Evolutionary conservation across 257 asterid species (phyloP), one percentile per base, ranked within the genome.

Genomic region (Solanum corneliomulleri): DNA sequence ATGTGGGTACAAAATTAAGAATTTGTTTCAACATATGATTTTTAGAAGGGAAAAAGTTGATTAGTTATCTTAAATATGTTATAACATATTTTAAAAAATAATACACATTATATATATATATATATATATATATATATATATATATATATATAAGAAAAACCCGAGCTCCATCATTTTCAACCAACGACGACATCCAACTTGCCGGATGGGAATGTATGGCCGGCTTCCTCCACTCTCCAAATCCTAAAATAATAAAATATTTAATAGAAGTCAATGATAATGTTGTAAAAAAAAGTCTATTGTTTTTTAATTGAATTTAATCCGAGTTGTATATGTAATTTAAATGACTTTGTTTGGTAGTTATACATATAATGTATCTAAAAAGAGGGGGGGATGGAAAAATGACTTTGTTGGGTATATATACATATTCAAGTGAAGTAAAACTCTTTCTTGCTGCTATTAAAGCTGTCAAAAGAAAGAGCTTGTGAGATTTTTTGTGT

Each of bases 401-500:
- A 68, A 70, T 7, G 77, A 70, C 42, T 31, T 31, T 31, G 13
- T 29, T 15, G n/a, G 11, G 23, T 15, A 8, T 31, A 2, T 64
- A 11, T 5, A 25, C 33, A 7, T 7, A 70, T 12, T 31, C 42
- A 31, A 70, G 42, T 27, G 10, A 27, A 29, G 72, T 33, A 27
- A 62, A 62, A 11, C 10, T 15, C 76, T 69, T 69, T 9, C 39
- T 29, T 87, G 18, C 15, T 62, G 78, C 69, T 88, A 80, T 85
- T 87, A 74, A 88, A 87, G 47, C 41, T 86, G 18, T 88, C 82
- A 89, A 71, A 85, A 39, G 83, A 82, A 83, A 76, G 56, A 77
- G 44, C 21, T 23, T 29, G 27, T 29, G 60, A 52, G 68, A 29
- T 69, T 21, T 29, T 68, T 8, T 14, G 41, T 69, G 76, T 69